Evolutionary conservation across 257 asterid genomes (phyloP).

Genomic region (Mentha longifolia): DNA sequence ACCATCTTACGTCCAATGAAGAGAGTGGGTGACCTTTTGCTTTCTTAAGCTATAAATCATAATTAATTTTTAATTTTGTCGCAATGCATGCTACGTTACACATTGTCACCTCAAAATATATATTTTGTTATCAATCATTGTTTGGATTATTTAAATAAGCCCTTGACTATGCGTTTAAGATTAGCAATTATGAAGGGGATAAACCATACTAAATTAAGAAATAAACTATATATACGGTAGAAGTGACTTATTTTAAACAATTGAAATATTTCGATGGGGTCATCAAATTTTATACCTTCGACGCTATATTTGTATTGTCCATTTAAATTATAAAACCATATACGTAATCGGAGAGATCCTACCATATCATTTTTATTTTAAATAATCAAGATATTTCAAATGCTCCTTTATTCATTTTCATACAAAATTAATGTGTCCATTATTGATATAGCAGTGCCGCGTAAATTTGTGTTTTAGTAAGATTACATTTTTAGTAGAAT

Average conservation of each 20-base stretch:
- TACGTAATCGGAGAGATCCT: not conserved
- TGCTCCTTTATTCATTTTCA: too few relatives aligned
- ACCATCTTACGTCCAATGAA: conserved; percentile 33
- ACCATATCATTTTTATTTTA: not conserved
- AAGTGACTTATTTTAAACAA: conserved; percentile 4
- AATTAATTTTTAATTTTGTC: conserved; percentile 16
- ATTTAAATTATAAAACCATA: not conserved
- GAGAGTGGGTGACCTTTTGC: conserved; percentile 43
- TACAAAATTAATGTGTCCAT: too few relatives aligned
- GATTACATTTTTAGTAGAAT: too few relatives aligned
- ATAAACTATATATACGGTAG: not conserved
- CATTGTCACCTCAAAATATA: conserved; percentile 14
- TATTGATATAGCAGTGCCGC: too few relatives aligned
- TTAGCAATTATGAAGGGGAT: conserved; percentile 18
- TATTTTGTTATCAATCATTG: conserved; percentile 28
- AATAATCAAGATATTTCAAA: too few relatives aligned
- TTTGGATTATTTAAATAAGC: conserved; percentile 19
- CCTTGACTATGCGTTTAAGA: not conserved
- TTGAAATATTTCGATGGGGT: conserved; percentile 24
- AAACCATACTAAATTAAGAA: conserved; percentile 3
- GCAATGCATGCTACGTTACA: conserved; percentile 26
- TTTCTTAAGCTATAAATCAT: conserved; percentile 36
- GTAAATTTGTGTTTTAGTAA: too few relatives aligned
- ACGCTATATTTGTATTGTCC: not conserved
- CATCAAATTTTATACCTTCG: not conserved